Evolutionary conservation across 306 rosid genomes (phyloP), one percentile per base, ranked within the genome.

Genomic region (Prunus persica): DNA sequence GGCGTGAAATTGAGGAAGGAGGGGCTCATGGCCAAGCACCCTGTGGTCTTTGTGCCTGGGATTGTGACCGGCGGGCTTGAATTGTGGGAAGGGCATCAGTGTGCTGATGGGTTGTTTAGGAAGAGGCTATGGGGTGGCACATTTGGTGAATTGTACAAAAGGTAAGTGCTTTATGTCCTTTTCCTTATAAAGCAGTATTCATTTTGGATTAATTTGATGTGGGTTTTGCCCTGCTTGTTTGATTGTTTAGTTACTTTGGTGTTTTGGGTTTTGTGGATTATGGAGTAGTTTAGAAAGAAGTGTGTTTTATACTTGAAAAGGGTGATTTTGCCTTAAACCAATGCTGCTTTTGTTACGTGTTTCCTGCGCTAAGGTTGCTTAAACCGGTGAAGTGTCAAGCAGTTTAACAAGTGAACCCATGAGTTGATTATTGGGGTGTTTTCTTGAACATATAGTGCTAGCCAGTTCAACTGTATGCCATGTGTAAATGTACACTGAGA

Each of bases 41-140:
- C 97, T 15, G 97, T 91, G 76, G 91, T 91, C 47, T 91, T 91
- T 18, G 97, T 91, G 62, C 97, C 97, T 13, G 97, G 97, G 7
- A 91, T 91, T 52, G 97, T 91, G 30, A 91, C 97, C 25, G 97
- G 90, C 2, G 97, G 97, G 14, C 82, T 91, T 41, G 97, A 91
- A 73, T 78, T 91, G 54, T 91, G 97, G 97, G 92, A 91, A 78
- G 97, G 97, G 18, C 94, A 89, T 70, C 83, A 73, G 43, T 91
- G 97, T 77, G 87, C 94, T 0, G 97, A 91, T 20, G 97, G 92
- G 15, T 78, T 91, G 86, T 91, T 91, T 74, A 78, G 97, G 86
- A 89, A 86, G 87, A 83, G 94, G 68, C 65, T 91, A 57, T 91
- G 97, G 97, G 97, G 97, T 4, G 97, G 97, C 60, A 87, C 90